Base-by-base conservation (phyloP, 2,329 filamentous ascomycete genomes). In the Metarhizium robertsii region DNA sequence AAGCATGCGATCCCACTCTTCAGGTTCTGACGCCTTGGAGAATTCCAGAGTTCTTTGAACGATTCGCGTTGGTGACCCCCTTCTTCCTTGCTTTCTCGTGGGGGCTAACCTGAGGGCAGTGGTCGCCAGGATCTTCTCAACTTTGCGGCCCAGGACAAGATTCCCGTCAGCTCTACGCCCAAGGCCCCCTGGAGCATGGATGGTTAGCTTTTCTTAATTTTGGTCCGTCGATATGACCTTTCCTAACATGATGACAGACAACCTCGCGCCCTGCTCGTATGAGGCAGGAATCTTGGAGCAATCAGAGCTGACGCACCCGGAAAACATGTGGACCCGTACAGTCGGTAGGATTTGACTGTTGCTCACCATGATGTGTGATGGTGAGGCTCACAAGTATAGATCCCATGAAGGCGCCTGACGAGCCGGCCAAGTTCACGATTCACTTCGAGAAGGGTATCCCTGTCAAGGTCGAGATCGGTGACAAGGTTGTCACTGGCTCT, bases 381-480 rank as follows among this genome's bases (percentile, higher is more conserved):
- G 3, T 2, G 47, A 1, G 32, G 47, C 47, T 49, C 7, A 49
- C 47, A 32, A 14, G 10, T 20, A 50, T 34, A 50, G 81, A 84
- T 64, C 84, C 85, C n/a, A 71, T 78, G 58, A 75, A 79, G 57
- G 84, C 84, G 1, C 84, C 86, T 53, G 77, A 87, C 63, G 72
- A 79, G 64, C 83, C 85, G 16, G 77, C 80, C 61, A 78, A 86
- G 66, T 81, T 88, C 72, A 81, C 80, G 52, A 67, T 88, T 55
- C 73, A 79, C 69, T 88, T 88, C 67, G 75, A 82, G 62, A 81
- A 87, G 75, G 86, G 85, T 67, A 70, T 87, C 25, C 85, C 85
- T 36, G 72, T 80, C 65, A 87, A 87, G 76, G 73, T 88, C 14
- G 76, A 78, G 60, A 73, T 74, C n/a, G 68, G 69, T 20, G 73